Percentiles rank a stretch among this genome's conserved stretches.
Conservation (phyloP, 2,329 filamentous ascomycete genomes). For the Gliomastix tumulicola region DNA sequence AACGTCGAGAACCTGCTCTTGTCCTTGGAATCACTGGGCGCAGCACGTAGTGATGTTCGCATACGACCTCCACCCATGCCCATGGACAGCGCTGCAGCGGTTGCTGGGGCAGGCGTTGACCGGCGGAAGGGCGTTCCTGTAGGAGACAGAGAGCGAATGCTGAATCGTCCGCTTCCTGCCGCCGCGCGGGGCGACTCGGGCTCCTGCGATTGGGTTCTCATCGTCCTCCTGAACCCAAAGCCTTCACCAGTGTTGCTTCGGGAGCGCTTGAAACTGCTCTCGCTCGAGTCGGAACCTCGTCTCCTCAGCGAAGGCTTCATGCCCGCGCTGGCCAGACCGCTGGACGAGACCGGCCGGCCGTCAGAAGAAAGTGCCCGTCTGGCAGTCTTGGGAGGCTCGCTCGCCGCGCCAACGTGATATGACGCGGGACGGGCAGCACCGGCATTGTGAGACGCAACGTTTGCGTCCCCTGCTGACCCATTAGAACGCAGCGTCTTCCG, state of each 20-base stretch:
- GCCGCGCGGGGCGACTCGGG: constrained; percentile 12
- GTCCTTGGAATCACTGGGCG: constrained; percentile 24
- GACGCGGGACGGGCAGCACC: constrained; percentile 15
- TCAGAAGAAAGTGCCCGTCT: constrained; percentile 1
- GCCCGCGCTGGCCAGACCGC: constrained; percentile 6
- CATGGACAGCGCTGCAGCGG: constrained; percentile 24
- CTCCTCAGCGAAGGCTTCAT: constrained; percentile 35
- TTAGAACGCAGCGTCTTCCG: constrained; percentile 17
- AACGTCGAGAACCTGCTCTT: constrained; percentile 28
- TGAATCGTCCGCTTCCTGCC: constrained; percentile 52
- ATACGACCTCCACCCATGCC: constrained; percentile 20
- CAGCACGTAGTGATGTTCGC: constrained; percentile 39
- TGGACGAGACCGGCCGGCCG: not conserved
- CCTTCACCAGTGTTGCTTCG: constrained; percentile 38
- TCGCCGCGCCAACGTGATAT: constrained; percentile 14
- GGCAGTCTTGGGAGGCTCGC: constrained; percentile 7
- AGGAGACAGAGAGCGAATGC: constrained; percentile 65
- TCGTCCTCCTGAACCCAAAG: constrained; percentile 63
- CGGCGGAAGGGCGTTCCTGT: constrained; percentile 46
- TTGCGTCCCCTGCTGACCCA: constrained; percentile 3
- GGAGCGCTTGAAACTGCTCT: constrained; percentile 74
- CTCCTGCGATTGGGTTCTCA: constrained; percentile 43
- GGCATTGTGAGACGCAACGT: not conserved
- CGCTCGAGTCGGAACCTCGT: constrained; percentile 58
- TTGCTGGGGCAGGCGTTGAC: constrained; percentile 24